Evolutionary conservation across 1,284 basidiomycete genomes (phyloP), one percentile per base, ranked within the genome.

Genomic region (Ganoderma sinense): DNA sequence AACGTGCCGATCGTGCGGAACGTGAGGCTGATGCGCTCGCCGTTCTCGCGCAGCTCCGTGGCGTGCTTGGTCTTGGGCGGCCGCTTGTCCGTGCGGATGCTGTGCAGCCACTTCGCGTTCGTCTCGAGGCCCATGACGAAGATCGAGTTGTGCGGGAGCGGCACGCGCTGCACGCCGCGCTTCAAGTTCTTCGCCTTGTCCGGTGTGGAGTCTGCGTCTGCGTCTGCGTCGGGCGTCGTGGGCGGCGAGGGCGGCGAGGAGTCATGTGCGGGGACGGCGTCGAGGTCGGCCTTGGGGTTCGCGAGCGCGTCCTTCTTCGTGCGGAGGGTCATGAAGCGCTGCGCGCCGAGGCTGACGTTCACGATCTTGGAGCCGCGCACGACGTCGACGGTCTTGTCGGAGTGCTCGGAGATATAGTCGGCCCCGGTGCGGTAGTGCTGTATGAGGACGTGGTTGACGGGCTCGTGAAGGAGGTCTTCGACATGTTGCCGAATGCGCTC

Each of bases 321-420:
- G 26, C 88, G 86, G 16, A 94, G 84, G 0, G 87, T 90, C 92
- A 94, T 93, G 29, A 84, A 81, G 45, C 92, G 86, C 77, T 91
- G 88, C 3, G 92, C 91, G 4, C 92, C 92, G 16, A 94, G 81
- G 75, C 90, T 92, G 66, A 94, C 89, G 71, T 94, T 94, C 69
- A 92, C 89, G 74, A 94, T 91, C 66, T 84, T 88, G 11, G 92
- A 91, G 43, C 88, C 89, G 20, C 83, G 86, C 1, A 91, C 87
- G 71, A 94, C 85, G 77, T 94, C 93, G 74, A 94, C 86, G 5
- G 92, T 94, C 82, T 94, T 94, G 80, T 94, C 92, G 0, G 90
- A 91, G 78, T 94, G 93, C 75, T 94, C 93, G 0, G 91, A 93
- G 73, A 94, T 94, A 79, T 91, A 92, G 78, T 94, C 93, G 41